Percentiles rank a stretch among this genome's conserved stretches.
Evolutionary conservation across 306 rosid species (phyloP).

Genomic region (Lagenaria siceraria): DNA sequence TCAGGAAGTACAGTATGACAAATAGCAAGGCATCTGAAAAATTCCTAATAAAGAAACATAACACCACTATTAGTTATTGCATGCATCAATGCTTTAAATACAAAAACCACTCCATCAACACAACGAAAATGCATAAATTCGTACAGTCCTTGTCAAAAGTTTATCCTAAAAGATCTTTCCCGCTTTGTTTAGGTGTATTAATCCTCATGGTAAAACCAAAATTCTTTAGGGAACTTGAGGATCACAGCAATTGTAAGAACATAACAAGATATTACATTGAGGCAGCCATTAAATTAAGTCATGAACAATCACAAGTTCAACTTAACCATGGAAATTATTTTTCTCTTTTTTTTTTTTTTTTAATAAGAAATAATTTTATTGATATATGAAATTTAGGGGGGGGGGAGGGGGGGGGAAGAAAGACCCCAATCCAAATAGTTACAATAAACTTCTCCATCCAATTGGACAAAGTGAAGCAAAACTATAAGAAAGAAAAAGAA

Average conservation of each 20-base stretch:
- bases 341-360: too few relatives aligned
- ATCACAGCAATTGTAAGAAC: neutral
- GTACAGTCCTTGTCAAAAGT: neutral
- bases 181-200: neutral
- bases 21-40: slow-evolving; percentile 71
- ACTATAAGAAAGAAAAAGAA: neutral
- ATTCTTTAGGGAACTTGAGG: neutral
- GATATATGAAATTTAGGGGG: neutral
- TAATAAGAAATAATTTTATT: too few relatives aligned
- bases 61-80: neutral
- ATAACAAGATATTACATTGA: neutral
- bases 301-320: neutral
- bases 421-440: neutral
- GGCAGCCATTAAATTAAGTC: neutral
- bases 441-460: neutral
- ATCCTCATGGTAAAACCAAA: neutral
- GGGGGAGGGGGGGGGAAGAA: neutral
- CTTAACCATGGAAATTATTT: neutral
- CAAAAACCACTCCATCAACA: neutral
- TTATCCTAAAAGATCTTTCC: neutral
- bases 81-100: neutral
- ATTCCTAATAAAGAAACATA: slow-evolving; percentile 24
- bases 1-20: slow-evolving; percentile 93
- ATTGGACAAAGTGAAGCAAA: neutral
- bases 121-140: neutral